Evolutionary conservation across 2,329 filamentous ascomycete genomes (phyloP), one percentile per base, ranked within the genome.

Genomic region (Hypoxylon sp.): DNA sequence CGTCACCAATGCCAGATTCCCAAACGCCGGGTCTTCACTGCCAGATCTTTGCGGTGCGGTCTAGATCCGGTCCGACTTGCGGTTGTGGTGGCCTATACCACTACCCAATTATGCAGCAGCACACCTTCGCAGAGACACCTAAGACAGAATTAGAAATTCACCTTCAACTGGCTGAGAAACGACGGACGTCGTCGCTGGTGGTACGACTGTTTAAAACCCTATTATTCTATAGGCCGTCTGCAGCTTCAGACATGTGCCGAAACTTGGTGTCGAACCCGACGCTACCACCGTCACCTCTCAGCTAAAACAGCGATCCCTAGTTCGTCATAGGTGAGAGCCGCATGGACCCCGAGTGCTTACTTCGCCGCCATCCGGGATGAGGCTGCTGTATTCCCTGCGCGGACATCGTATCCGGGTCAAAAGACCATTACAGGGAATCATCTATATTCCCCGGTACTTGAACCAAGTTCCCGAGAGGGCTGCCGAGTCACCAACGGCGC

Each of bases 31-130:
- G 66, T 68, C 63, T 57, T 28, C 42, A 11, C 49, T 57, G 30
- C 33, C 20, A 63, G 65, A 63, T 68, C 59, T 42, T 40, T 36
- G 3, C 24, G 36, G 14, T 58, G 16, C 38, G 66, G 62, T 64
- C 63, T 63, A 64, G 66, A 68, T 66, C 53, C 63, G 56, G 51
- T 57, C 48, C 38, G 50, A 24, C 55, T 57, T 64, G 49, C 56
- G 50, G 28, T 48, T 59, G 32, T 40, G 40, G 32, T 46, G 33
- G 26, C 49, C 58, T 54, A 66, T 62, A 42, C 63, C 38, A 46
- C 24, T 36, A 45, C 22, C 42, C 46, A 49, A 40, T 52, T 36
- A 52, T 67, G 52, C 55, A 54, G 44, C 48, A 18, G 18, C 59
- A 40, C 51, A 61, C 32, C 33, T 54, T n/a, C n/a, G 54, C 12